phyloP scores from a whole-genome alignment of 2,329 filamentous ascomycete genomes.

The Biscogniauxia marginata region DNA sequence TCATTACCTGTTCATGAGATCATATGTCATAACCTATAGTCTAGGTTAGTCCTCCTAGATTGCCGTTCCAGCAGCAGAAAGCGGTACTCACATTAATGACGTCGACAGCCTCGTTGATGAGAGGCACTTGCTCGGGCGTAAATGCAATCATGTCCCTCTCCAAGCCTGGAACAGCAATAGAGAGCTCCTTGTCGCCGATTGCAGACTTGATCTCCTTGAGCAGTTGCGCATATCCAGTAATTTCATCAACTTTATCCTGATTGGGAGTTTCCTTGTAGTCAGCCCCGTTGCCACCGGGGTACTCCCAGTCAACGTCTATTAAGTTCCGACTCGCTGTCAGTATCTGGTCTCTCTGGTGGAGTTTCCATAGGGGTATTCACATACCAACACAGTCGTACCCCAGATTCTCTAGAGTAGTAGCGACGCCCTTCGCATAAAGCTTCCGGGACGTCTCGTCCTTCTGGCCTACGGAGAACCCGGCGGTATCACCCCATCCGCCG shows the following conservation, averaged over 20 bases:
- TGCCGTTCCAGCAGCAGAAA: neutral
- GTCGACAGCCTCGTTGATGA: constrained; percentile 59
- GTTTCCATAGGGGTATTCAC: constrained; percentile 9
- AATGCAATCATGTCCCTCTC: constrained; percentile 67
- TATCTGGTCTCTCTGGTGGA: neutral
- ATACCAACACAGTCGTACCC: constrained; percentile 68
- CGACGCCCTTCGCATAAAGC: constrained; percentile 63
- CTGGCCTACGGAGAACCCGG: constrained; percentile 60
- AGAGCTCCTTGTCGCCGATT: constrained; percentile 61
- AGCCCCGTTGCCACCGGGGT: constrained; percentile 62
- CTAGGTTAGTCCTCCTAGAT: constrained; percentile 2
- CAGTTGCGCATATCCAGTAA: constrained; percentile 61
- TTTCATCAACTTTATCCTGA: constrained; percentile 57
- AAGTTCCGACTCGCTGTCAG: neutral
- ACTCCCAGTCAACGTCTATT: constrained; percentile 64
- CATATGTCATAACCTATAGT: constrained; percentile 39
- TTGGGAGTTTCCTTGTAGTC: constrained; percentile 68
- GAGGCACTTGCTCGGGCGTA: constrained; percentile 54
- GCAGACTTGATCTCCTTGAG: constrained; percentile 56
- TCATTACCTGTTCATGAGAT: constrained; percentile 28
- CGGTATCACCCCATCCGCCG: constrained; percentile 71
- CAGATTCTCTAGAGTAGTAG: constrained; percentile 57
- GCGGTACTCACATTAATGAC: constrained; percentile 54
- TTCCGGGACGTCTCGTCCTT: constrained; percentile 49
- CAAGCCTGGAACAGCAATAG: constrained; percentile 66